Conservation (phyloP, 2,329 filamentous ascomycete species). For the Stachybotrys echinatus region DNA sequence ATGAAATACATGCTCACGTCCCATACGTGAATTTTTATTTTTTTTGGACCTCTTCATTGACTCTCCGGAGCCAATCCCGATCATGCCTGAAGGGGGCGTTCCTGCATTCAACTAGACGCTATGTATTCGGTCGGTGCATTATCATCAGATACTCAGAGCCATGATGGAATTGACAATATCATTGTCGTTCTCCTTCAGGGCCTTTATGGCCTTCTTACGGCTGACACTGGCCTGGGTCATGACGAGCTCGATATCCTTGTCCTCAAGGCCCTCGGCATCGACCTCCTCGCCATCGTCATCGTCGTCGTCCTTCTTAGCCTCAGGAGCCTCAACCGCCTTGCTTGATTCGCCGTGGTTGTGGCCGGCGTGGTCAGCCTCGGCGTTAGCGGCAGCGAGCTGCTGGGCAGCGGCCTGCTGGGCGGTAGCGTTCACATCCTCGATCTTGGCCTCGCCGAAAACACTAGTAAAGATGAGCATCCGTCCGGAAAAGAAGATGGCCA, state of each 20-base stretch:
- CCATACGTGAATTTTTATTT: too few species aligned
- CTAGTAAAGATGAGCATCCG: constrained; percentile 38
- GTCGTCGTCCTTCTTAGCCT: constrained; percentile 64
- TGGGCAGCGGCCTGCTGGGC: constrained; percentile 93
- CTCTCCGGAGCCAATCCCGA: not conserved
- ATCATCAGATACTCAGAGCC: constrained; percentile 76
- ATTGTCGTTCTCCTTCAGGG: constrained; percentile 97
- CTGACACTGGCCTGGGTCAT: constrained; percentile 97
- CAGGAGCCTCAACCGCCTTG: constrained; percentile 56
- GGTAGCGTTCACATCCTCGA: constrained; percentile 98
- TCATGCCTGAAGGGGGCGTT: not conserved
- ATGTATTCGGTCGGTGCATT: not conserved
- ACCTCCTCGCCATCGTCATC: constrained; percentile 96
- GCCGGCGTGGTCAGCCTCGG: constrained; percentile 62
- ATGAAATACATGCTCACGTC: not conserved
- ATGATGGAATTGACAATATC: constrained; percentile 99
- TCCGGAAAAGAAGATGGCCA: not conserved
- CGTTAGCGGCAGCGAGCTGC: constrained; percentile 74
- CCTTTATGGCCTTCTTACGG: constrained; percentile 98
- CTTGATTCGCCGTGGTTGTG: constrained; percentile 67
- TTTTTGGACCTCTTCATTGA: not conserved
- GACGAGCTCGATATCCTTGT: constrained; percentile 99
- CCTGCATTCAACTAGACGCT: not conserved
- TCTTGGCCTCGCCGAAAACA: constrained; percentile 99
- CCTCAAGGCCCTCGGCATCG: constrained; percentile 88